These are phyloP conservation scores for Blastobotrys illinoisensis DNA, from an alignment of 1,139 yeast genomes.

Conservation along the genomic window DNA sequence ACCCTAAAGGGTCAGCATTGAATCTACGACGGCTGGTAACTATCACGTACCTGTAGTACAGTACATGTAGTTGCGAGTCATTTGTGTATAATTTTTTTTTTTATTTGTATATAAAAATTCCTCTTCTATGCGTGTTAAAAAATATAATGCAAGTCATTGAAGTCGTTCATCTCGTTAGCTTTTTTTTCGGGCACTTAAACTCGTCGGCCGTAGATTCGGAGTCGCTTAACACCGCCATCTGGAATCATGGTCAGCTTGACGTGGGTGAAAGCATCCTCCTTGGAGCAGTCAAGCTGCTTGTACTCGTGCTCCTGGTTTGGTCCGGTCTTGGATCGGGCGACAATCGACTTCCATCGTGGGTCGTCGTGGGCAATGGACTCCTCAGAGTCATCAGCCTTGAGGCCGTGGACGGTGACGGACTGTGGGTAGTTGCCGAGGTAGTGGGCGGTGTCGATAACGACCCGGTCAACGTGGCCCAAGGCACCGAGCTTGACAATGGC, in stretches of 20 bases:
- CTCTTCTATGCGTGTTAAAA: background rate
- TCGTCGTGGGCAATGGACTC: conserved; percentile 35
- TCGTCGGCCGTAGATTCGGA: conserved; percentile 70
- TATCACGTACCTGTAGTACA: too few species aligned
- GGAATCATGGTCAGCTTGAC: conserved; percentile 81
- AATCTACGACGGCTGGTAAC: too few species aligned
- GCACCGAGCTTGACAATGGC: conserved; percentile 75
- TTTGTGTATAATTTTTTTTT: background rate
- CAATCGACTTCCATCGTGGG: conserved; percentile 55
- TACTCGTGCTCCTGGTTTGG: conserved; percentile 73
- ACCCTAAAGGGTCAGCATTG: too few species aligned
- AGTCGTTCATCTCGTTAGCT: background rate
- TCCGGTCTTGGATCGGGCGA: conserved; percentile 64
- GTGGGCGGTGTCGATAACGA: conserved; percentile 85
- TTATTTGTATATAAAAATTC: background rate
- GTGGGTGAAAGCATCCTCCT: conserved; percentile 45
- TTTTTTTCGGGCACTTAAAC: conserved; percentile 14
- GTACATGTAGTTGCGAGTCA: too few species aligned
- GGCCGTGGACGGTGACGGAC: conserved; percentile 50
- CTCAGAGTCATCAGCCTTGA: conserved; percentile 37
- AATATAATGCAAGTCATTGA: background rate
- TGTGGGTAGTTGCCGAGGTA: conserved; percentile 94
- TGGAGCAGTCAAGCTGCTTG: conserved; percentile 12
- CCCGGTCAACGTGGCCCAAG: conserved; percentile 43
- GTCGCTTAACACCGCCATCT: conserved; percentile 91